Percentiles rank a stretch among this genome's conserved stretches.
phyloP scores from a whole-genome alignment of 2,329 filamentous ascomycete species.

The Xylariaceae sp. region DNA sequence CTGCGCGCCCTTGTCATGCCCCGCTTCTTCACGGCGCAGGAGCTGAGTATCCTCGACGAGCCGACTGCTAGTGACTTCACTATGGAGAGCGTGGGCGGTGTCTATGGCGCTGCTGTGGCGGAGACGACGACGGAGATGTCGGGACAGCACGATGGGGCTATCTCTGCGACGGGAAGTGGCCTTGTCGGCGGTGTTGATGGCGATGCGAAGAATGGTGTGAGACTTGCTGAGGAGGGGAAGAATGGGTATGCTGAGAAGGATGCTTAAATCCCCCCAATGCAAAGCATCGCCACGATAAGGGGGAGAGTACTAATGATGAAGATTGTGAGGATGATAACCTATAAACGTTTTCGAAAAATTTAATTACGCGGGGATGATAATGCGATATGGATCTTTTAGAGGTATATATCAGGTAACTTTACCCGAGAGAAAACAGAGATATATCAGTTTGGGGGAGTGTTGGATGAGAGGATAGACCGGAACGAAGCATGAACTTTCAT shows the following conservation, averaged over 20 bases:
- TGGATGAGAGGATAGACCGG: no score
- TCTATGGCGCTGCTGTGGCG: slow-evolving; percentile 42
- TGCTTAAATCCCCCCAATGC: slow-evolving; percentile 1
- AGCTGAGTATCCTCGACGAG: slow-evolving; percentile 61
- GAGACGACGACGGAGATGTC: slow-evolving; percentile 5
- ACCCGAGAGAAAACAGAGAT: no score
- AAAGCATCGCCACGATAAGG: neutral
- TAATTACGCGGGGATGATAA: no score
- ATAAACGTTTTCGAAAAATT: no score
- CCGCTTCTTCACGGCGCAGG: slow-evolving; percentile 52
- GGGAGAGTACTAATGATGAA: slow-evolving; percentile 4
- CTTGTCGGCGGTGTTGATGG: neutral
- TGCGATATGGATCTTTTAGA: no score
- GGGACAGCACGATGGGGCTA: neutral
- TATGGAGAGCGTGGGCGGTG: slow-evolving; percentile 69
- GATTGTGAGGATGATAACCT: neutral
- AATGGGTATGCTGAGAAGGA: slow-evolving; percentile 5
- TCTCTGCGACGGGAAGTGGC: slow-evolving; percentile 4
- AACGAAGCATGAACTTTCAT: no score
- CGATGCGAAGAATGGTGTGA: slow-evolving; percentile 28
- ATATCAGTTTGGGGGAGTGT: no score
- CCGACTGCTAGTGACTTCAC: slow-evolving; percentile 70
- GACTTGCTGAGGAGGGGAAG: slow-evolving; percentile 36
- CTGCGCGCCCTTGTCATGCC: slow-evolving; percentile 60
- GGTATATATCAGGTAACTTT: no score